Base-by-base conservation (phyloP, 2,329 filamentous ascomycete species). In the Talaromyces rugulosus region DNA sequence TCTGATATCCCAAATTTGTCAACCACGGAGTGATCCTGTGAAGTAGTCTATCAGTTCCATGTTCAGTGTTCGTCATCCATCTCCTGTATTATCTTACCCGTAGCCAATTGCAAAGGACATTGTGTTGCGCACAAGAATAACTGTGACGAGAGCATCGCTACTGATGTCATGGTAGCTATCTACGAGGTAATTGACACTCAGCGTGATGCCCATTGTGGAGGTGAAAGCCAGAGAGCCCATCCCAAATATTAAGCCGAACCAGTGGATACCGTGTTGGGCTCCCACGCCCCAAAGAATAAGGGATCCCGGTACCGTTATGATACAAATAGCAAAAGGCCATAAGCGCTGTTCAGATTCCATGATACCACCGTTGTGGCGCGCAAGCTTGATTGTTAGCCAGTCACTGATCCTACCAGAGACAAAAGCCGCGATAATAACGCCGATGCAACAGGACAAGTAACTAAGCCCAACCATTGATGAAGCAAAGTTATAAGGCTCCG, bases 41-140 rank as follows among this genome's bases (percentile, higher is more conserved):
- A 52, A 44, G 11, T 5, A 3, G n/a, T 52, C 6, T 42, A 16
- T 56, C 28, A 55, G 30, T 50, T 50, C 16, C 44, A 27, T 27
- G n/a, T 50, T 23, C 44, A 11, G 31, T 34, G 11, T n/a, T 27
- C 31, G 28, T 12, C 31, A 54, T 23, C 3, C n/a, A 34, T 5
- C n/a, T n/a, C 4, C 18, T n/a, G 47, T 40, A 63, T 23, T 12
- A 18, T 40, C 69, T 61, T 65, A 73, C 69, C 75, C 78, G 64
- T 78, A 79, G 3, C 76, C 72, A 56, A 81, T 77, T 0, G 76
- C 80, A 65, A 82, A 82, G 0, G 74, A 75, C 75, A 81, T 80
- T 1, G 78, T 80, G 63, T 82, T 81, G 3, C 80, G 74, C 14
- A 82, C 75, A 27, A 81, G 60, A 57, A 82, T 82, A 16, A 81